These are phyloP conservation scores for Ustilago sp. DNA, from an alignment of 1,284 basidiomycete species.

Conservation along the genomic window DNA sequence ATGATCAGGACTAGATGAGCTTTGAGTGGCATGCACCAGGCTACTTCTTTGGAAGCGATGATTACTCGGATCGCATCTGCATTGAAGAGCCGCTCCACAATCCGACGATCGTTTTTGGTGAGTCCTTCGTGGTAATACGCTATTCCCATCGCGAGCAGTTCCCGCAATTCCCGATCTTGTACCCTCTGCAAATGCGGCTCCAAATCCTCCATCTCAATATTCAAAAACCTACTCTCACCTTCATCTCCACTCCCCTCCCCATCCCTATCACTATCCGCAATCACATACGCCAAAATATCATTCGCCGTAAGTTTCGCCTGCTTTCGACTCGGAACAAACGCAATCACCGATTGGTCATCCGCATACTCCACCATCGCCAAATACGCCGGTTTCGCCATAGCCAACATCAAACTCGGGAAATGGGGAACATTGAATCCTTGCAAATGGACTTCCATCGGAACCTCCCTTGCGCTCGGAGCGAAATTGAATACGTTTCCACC, in stretches of 20 bases:
- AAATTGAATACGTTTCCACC: conserved; percentile 95
- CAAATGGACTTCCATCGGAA: conserved; percentile 96
- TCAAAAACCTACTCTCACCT: conserved; percentile 83
- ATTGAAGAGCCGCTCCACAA: conserved; percentile 92
- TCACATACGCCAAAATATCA: conserved; percentile 88
- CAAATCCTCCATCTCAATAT: conserved; percentile 85
- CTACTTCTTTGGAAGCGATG: conserved; percentile 93
- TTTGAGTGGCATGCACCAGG: conserved; percentile 92
- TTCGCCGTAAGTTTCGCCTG: conserved; percentile 93
- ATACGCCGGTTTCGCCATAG: conserved; percentile 99
- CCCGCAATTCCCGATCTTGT: conserved; percentile 80
- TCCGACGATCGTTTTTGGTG: conserved; percentile 88
- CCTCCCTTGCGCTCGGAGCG: conserved; percentile 89
- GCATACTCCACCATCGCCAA: conserved; percentile 92
- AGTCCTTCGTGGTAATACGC: conserved; percentile 97
- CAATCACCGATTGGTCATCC: conserved; percentile 84
- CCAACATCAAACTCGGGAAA: conserved; percentile 97
- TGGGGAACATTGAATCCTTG: conserved; percentile 96
- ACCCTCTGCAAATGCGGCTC: conserved; percentile 89
- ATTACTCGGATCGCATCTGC: conserved; percentile 94
- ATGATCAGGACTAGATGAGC: conserved; percentile 98
- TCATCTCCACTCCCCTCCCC: conserved; percentile 66
- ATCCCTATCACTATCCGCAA: conserved; percentile 78
- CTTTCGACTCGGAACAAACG: conserved; percentile 92
- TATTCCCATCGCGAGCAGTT: conserved; percentile 88